These are phyloP conservation scores for Limnanthes douglasii DNA, from an alignment of 345 rosid genomes.

Conservation along the genomic window DNA sequence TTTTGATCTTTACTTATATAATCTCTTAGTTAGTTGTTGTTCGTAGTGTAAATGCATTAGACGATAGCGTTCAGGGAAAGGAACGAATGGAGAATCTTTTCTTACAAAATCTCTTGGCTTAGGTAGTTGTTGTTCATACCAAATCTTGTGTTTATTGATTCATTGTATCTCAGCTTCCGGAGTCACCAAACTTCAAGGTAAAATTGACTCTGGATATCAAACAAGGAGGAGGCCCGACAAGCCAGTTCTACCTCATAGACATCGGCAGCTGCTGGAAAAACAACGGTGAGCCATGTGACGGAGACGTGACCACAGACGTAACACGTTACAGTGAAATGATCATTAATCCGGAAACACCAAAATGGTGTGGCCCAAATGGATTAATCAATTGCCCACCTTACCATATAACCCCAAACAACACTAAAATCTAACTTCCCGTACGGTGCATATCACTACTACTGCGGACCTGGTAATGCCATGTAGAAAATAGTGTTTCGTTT, in stretches of 20 bases:
- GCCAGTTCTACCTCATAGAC: conserved; percentile 49
- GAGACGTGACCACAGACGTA: conserved; percentile 30
- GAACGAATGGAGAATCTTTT: not conserved
- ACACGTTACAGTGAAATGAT: conserved; percentile 42
- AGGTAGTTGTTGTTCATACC: too few relatives aligned
- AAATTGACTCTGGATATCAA: conserved; percentile 25
- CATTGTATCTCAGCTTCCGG: conserved; percentile 30
- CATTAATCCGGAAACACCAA: conserved; percentile 22
- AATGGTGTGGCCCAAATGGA: conserved; percentile 22
- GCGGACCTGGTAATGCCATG: conserved; percentile 34
- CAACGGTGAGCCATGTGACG: conserved; percentile 32
- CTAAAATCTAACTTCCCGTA: conserved; percentile 24
- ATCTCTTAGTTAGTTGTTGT: too few relatives aligned
- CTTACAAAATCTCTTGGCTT: not conserved
- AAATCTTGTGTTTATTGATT: conserved; percentile 3
- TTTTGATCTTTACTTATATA: too few relatives aligned
- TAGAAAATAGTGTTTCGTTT: too few relatives aligned
- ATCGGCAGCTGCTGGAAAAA: conserved; percentile 66
- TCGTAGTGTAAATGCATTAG: too few relatives aligned
- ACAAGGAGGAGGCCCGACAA: conserved; percentile 39
- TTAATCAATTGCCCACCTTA: conserved; percentile 26
- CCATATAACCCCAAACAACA: conserved; percentile 19
- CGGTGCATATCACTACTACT: conserved; percentile 32
- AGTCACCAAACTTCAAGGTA: conserved; percentile 39
- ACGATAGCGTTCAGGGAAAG: too few relatives aligned